Base-by-base conservation (phyloP, 1,284 basidiomycete genomes). In the Ustilago crameri region DNA sequence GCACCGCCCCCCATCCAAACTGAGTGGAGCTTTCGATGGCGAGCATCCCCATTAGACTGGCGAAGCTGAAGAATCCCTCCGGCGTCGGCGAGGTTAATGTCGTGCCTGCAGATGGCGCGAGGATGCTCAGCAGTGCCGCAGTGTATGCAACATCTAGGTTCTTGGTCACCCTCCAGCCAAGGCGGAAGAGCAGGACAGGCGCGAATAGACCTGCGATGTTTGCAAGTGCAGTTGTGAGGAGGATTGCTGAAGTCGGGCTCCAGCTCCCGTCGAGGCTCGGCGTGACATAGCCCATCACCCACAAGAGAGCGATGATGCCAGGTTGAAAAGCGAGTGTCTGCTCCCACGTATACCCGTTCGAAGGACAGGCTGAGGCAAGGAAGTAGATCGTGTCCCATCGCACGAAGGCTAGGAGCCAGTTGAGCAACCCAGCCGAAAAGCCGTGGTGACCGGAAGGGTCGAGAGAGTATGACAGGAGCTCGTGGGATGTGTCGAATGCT, bases 321-420 rank as follows among this genome's bases (percentile, higher is more conserved):
- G 92, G 91, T 68, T 93, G 88, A 81, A 94, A 98, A 0, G 95
- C 95, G 86, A 92, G 91, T 75, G 92, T 87, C 78, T 96, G 88
- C 82, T 98, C 95, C 82, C 88, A 90, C 5, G 84, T 80, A 82
- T 95, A 92, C 0, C 79, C 79, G 17, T 17, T 22, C 14, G 51
- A 18, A 26, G 69, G 77, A 3, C 58, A 56, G 2, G 78, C 78
- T 17, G 69, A 43, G 14, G 60, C 45, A 18, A 83, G 27, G 82
- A 93, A 97, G 84, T 97, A 90, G 61, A 97, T 87, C 2, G 87
- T 87, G 80, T 98, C 95, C 95, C 95, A 98, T 66, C 93, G 89
- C n/a, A 93, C 84, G 2, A 84, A 80, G 0, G 81, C 50, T 4
- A 70, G 62, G 4, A 71, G 41, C 44, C 51, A 64, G 3, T 47